Conservation (phyloP, 805 yeast species). For the Saturnispora dispora region DNA sequence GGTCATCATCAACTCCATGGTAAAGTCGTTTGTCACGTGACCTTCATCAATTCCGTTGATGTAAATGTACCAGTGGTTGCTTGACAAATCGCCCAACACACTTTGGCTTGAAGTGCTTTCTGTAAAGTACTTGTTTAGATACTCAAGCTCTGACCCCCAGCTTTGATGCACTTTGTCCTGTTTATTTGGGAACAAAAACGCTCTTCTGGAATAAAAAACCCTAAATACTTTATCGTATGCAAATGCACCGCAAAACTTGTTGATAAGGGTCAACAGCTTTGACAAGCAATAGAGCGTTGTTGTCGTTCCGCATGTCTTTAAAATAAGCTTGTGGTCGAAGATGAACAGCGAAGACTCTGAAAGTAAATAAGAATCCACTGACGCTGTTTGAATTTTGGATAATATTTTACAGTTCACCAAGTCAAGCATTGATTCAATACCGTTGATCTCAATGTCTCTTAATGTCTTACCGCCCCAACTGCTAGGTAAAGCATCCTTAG, state of each 20-base stretch:
- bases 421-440: slow-evolving; percentile 69
- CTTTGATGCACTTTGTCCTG: slow-evolving; percentile 74
- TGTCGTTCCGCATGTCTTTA: slow-evolving; percentile 96
- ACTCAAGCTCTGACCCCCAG: slow-evolving; percentile 75
- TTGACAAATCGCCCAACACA: slow-evolving; percentile 69
- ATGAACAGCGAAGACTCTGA: slow-evolving; percentile 89
- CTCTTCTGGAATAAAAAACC: slow-evolving; percentile 82
- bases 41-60: slow-evolving; percentile 39
- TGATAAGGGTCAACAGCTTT: slow-evolving; percentile 46
- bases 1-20: slow-evolving; percentile 88
- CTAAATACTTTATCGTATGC: slow-evolving; percentile 37
- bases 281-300: slow-evolving; percentile 75
- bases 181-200: slow-evolving; percentile 84
- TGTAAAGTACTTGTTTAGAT: slow-evolving; percentile 56
- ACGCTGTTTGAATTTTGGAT: slow-evolving; percentile 59
- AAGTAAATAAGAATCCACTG: slow-evolving; percentile 74
- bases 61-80: slow-evolving; percentile 88
- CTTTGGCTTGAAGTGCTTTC: slow-evolving; percentile 54
- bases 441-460: slow-evolving; percentile 52
- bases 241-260: slow-evolving; percentile 33
- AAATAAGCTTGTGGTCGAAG: slow-evolving; percentile 71
- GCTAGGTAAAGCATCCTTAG: slow-evolving; percentile 29
- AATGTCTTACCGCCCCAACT: slow-evolving; percentile 38
- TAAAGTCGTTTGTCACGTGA: slow-evolving; percentile 34
- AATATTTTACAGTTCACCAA: slow-evolving; percentile 81